These are phyloP conservation scores for Drechslera avenae DNA, from an alignment of 2,329 filamentous ascomycete genomes.

Conservation along the genomic window DNA sequence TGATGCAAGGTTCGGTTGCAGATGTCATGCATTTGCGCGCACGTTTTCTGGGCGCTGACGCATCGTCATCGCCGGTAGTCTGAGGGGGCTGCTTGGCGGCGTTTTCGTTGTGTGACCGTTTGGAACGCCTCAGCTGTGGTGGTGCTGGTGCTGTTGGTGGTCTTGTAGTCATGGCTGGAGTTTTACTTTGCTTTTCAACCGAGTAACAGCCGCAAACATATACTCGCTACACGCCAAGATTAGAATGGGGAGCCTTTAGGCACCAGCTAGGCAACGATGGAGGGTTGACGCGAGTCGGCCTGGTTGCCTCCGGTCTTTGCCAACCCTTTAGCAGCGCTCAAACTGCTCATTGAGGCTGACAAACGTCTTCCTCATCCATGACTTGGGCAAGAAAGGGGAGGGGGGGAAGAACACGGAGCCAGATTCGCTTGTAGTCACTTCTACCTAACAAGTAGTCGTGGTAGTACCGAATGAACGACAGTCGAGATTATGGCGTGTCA, in stretches of 20 bases:
- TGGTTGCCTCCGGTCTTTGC: not conserved
- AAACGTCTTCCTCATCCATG: too few relatives aligned
- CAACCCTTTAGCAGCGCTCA: not conserved
- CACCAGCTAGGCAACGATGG: conserved; percentile 10
- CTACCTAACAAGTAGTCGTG: too few relatives aligned
- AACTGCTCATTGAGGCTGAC: too few relatives aligned
- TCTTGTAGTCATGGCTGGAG: not conserved
- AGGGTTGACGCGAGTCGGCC: not conserved
- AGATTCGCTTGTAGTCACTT: not conserved
- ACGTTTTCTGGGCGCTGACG: not conserved
- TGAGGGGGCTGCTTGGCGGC: not conserved
- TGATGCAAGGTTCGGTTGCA: not conserved
- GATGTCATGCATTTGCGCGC: not conserved
- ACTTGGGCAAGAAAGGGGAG: not conserved
- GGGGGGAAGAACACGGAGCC: not conserved
- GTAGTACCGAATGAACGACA: too few relatives aligned
- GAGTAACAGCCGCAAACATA: not conserved
- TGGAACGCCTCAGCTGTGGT: conserved; percentile 4
- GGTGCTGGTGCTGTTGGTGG: too few relatives aligned
- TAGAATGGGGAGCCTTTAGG: not conserved
- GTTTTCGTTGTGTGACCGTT: conserved; percentile 8
- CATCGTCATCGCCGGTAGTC: not conserved
- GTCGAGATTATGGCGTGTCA: too few relatives aligned
- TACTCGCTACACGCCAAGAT: not conserved
- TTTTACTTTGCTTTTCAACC: not conserved